Evolutionary conservation across 495 filamentous ascomycete genomes (phyloP).

Genomic region (Astrothelium macrocarpum): DNA sequence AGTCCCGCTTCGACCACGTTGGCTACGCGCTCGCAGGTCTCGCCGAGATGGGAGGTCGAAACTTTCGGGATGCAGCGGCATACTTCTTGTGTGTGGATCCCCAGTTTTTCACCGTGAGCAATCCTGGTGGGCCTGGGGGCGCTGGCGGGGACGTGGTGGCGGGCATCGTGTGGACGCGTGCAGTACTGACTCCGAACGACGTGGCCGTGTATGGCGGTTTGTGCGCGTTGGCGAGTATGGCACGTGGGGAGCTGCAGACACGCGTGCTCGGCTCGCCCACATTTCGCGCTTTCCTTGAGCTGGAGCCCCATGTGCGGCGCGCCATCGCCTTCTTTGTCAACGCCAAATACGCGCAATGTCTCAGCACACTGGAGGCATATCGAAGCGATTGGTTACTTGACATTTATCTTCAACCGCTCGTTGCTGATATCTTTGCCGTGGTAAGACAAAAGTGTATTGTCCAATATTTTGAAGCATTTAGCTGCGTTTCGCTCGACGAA

Average conservation of each 20-base stretch:
- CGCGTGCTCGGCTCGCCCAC: slow-evolving; percentile 65
- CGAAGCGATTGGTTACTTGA: slow-evolving; percentile 81
- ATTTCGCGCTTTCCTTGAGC: slow-evolving; percentile 83
- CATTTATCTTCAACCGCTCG: slow-evolving; percentile 69
- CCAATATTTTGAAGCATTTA: slow-evolving; percentile 57
- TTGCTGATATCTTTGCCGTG: slow-evolving; percentile 54
- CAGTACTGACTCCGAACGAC: slow-evolving; percentile 74
- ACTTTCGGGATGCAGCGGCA: slow-evolving; percentile 63
- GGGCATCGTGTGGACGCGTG: slow-evolving; percentile 35
- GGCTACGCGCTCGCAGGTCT: slow-evolving; percentile 56
- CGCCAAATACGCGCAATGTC: slow-evolving; percentile 74
- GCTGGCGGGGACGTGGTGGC: slow-evolving; percentile 13
- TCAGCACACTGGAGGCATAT: slow-evolving; percentile 72
- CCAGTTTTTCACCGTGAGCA: slow-evolving; percentile 39
- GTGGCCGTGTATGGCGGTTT: slow-evolving; percentile 87
- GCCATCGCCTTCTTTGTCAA: slow-evolving; percentile 82
- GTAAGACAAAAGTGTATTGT: slow-evolving; percentile 87
- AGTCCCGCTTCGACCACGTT: slow-evolving; percentile 12
- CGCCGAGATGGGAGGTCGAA: slow-evolving; percentile 53
- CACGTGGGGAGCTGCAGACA: slow-evolving; percentile 60
- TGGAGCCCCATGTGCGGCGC: slow-evolving; percentile 87
- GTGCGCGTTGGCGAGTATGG: slow-evolving; percentile 84
- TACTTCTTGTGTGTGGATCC: slow-evolving; percentile 51
- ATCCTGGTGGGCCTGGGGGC: background rate
- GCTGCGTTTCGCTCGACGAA: slow-evolving; percentile 31